These are phyloP conservation scores for Kondoa subrosea DNA, from an alignment of 768 basidiomycete genomes.

Conservation along the genomic window DNA sequence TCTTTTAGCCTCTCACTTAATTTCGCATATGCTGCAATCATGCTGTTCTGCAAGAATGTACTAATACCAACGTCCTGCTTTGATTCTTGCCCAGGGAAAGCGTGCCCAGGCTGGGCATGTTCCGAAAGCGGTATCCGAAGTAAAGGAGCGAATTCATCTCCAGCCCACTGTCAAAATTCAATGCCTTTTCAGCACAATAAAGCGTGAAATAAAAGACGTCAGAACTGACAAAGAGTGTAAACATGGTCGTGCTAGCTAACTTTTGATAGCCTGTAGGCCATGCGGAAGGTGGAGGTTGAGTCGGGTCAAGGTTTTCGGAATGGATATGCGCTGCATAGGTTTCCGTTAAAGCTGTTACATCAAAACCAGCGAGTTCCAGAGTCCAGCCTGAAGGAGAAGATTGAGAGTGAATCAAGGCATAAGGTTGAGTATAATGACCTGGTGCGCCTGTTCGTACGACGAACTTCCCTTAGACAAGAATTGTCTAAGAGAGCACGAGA, in stretches of 20 bases:
- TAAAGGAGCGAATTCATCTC: not conserved
- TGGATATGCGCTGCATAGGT: constrained; percentile 72
- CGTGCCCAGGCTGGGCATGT: not conserved
- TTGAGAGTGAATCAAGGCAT: no score
- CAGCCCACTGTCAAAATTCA: no score
- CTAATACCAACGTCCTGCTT: not conserved
- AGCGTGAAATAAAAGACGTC: constrained; percentile 69
- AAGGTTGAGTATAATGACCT: no score
- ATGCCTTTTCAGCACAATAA: no score
- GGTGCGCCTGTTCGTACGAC: no score
- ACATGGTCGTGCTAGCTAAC: constrained; percentile 80
- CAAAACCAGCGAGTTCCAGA: constrained; percentile 66
- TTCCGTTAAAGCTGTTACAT: constrained; percentile 58
- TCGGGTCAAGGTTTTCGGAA: constrained; percentile 42
- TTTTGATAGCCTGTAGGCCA: constrained; percentile 64
- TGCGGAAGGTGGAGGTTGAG: constrained; percentile 25
- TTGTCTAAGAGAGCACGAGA: not conserved
- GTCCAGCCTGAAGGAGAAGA: constrained; percentile 67
- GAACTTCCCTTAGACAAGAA: no score
- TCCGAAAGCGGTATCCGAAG: not conserved
- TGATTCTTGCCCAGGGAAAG: not conserved
- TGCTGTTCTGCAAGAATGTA: constrained; percentile 9
- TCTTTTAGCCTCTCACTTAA: not conserved
- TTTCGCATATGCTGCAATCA: constrained; percentile 1
- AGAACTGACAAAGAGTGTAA: constrained; percentile 87